A percentile compares a stretch with the other conserved stretches of the same genome.
Conservation (phyloP, 768 basidiomycete genomes). For the Boletus rubescentipes region DNA sequence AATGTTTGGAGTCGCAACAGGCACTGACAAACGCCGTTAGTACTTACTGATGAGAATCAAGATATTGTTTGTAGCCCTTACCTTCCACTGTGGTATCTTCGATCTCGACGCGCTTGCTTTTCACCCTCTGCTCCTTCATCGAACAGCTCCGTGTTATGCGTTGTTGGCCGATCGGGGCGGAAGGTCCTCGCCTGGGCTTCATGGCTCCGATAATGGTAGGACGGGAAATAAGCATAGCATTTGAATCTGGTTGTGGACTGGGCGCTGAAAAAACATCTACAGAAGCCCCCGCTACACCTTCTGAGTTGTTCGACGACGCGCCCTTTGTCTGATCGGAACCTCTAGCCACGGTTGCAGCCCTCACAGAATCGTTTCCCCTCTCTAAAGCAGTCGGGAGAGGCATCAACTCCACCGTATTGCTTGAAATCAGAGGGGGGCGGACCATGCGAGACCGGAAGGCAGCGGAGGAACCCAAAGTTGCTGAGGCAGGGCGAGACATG, state of each 20-base stretch:
- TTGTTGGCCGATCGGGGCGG: constrained; percentile 6
- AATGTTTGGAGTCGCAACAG: neutral
- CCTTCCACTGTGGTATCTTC: constrained; percentile 4
- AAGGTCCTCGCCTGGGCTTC: constrained; percentile 20
- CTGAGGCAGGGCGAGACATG: neutral
- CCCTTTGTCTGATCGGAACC: neutral
- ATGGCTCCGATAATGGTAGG: constrained; percentile 5
- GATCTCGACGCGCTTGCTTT: neutral
- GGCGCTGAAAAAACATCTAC: neutral
- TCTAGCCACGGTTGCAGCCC: neutral
- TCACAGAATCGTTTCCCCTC: neutral
- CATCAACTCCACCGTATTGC: neutral
- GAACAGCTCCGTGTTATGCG: constrained; percentile 32
- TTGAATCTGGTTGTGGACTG: neutral
- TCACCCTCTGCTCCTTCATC: constrained; percentile 21
- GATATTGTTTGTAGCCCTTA: neutral
- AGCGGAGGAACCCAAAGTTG: neutral
- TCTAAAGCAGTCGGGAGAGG: neutral
- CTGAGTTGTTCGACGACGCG: neutral
- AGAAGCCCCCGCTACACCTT: neutral
- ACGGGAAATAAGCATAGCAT: neutral
- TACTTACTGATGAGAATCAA: neutral
- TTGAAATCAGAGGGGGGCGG: neutral
- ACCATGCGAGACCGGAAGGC: constrained; percentile 3
- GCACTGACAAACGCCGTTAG: constrained; percentile 7